Conservation (phyloP, 1,139 yeast genomes). For the Candida sp. region DNA sequence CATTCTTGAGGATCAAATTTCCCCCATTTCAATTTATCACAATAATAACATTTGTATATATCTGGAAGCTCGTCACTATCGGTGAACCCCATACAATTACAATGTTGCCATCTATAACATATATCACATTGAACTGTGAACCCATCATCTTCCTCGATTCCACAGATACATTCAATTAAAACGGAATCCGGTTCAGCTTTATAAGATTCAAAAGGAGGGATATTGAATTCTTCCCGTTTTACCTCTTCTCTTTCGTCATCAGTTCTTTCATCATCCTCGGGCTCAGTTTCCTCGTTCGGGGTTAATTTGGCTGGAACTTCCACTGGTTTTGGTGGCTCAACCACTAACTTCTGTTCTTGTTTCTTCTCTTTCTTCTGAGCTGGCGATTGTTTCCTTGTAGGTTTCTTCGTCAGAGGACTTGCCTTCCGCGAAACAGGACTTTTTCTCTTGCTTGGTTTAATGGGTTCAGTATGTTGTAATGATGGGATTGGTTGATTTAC, state of each 20-base stretch:
- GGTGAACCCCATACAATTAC: constrained; percentile 77
- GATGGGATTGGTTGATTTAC: not conserved
- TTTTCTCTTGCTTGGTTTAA: not conserved
- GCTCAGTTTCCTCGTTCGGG: constrained; percentile 2
- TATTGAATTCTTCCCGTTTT: constrained; percentile 4
- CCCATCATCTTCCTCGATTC: constrained; percentile 88
- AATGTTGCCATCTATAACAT: constrained; percentile 95
- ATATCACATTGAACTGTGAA: constrained; percentile 92
- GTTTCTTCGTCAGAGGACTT: not conserved
- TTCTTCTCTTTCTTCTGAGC: not conserved
- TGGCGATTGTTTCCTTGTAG: not conserved
- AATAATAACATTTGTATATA: constrained; percentile 72
- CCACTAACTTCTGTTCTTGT: not conserved
- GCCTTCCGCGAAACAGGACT: constrained; percentile 1
- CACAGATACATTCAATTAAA: constrained; percentile 86
- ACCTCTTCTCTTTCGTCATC: constrained; percentile 3
- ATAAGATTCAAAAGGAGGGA: constrained; percentile 42
- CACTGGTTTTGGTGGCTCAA: not conserved
- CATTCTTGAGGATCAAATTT: constrained; percentile 44
- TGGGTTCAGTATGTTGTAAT: not conserved
- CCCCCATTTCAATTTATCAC: constrained; percentile 58
- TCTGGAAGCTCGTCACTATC: constrained; percentile 75
- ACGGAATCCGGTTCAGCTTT: constrained; percentile 81
- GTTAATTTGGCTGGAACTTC: not conserved
- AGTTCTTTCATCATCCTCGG: constrained; percentile 3